Conservation (phyloP, 208 protist genomes). For the Leptomonas pyrrhocoris region DNA sequence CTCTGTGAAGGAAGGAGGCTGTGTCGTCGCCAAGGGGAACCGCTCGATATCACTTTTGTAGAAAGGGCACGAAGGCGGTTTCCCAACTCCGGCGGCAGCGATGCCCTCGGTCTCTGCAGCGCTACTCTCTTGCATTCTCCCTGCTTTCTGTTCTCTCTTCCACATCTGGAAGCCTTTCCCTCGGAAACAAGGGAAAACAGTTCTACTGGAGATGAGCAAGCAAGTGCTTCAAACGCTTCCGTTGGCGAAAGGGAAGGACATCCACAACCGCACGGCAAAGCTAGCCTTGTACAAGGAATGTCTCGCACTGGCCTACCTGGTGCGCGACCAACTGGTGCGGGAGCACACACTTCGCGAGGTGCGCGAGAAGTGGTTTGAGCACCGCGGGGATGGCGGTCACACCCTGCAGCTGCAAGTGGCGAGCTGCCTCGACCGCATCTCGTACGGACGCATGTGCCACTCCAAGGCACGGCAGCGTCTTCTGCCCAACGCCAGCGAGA, state of each 20-base stretch:
- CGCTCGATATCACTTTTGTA: no score
- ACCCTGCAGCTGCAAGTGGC: constrained; percentile 84
- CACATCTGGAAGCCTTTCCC: neutral
- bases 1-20: no score
- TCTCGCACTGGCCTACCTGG: constrained; percentile 67
- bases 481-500: constrained; percentile 78
- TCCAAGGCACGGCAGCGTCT: constrained; percentile 82
- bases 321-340: constrained; percentile 69
- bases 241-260: constrained; percentile 83
- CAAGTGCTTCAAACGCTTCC: constrained; percentile 77
- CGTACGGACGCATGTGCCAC: constrained; percentile 86
- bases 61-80: no score
- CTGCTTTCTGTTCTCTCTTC: neutral
- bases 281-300: constrained; percentile 89
- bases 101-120: no score
- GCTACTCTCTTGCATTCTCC: no score
- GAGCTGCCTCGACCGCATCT: constrained; percentile 81
- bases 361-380: constrained; percentile 76
- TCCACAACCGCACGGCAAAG: constrained; percentile 81
- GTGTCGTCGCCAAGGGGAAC: no score
- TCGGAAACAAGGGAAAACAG: neutral
- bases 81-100: no score
- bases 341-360: constrained; percentile 81
- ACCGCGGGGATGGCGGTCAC: constrained; percentile 81
- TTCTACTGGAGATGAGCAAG: constrained; percentile 59